Percentiles rank a stretch among this genome's conserved stretches.
Conservation (phyloP, 257 asterid species). For the Petunia secreta region DNA sequence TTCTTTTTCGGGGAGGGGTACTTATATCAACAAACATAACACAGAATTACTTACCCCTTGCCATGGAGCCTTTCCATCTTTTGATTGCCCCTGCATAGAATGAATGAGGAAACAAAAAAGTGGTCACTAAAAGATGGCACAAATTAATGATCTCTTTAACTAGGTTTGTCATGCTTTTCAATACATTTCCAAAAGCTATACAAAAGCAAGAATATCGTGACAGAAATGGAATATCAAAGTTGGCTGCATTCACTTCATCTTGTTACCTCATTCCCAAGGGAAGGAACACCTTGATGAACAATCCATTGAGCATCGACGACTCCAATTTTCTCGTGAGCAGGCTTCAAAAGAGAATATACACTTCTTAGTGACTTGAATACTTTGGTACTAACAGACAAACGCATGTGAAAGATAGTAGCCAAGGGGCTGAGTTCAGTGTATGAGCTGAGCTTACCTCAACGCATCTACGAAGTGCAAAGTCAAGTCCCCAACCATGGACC, state of each 20-base stretch:
- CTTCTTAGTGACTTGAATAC: background rate
- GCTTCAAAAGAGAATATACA: constrained; percentile 42
- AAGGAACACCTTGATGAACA: constrained; percentile 75
- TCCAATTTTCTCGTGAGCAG: constrained; percentile 87
- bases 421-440: background rate
- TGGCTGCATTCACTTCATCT: background rate
- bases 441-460: constrained; percentile 57
- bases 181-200: too few relatives aligned
- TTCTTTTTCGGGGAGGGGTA: background rate
- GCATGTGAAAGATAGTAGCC: background rate
- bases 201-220: too few relatives aligned
- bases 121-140: background rate
- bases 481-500: constrained; percentile 97
- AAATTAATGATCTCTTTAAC: background rate
- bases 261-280: constrained; percentile 76
- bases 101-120: background rate
- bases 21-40: background rate
- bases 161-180: too few relatives aligned
- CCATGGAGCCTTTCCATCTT: constrained; percentile 71
- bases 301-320: constrained; percentile 92
- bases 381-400: background rate
- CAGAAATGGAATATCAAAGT: background rate
- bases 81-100: constrained; percentile 56
- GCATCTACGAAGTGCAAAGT: constrained; percentile 75
- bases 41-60: constrained; percentile 59